A percentile compares a stretch with the other conserved stretches of the same genome.
Conservation (phyloP, 2,329 filamentous ascomycete species). For the Arthrobotrys musiformis region DNA sequence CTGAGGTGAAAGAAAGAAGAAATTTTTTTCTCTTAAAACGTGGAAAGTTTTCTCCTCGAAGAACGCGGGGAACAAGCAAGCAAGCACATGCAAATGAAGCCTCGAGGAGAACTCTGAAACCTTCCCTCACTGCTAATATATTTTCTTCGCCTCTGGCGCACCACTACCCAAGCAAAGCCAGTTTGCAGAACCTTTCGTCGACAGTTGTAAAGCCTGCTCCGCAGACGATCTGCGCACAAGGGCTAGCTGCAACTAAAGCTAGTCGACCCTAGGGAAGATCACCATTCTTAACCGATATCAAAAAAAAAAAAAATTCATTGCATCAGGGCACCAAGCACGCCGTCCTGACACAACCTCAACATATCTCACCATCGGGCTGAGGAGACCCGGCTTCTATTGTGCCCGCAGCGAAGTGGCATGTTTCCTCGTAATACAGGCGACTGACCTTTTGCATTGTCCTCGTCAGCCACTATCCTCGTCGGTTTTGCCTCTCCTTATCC, state of each 20-base stretch:
- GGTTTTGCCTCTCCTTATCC: constrained; percentile 29
- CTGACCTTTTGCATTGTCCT: constrained; percentile 21
- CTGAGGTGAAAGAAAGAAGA: constrained; percentile 35
- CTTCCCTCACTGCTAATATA: constrained; percentile 12
- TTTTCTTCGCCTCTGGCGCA: constrained; percentile 10
- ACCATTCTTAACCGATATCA: constrained; percentile 35
- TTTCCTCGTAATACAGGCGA: constrained; percentile 23
- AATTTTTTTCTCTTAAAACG: constrained; percentile 10
- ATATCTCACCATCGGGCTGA: constrained; percentile 7
- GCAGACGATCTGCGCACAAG: constrained; percentile 37
- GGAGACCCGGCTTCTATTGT: constrained; percentile 8
- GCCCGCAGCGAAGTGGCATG: constrained; percentile 17
- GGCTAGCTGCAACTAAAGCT: constrained; percentile 9
- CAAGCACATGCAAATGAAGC: constrained; percentile 51
- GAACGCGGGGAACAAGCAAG: constrained; percentile 40
- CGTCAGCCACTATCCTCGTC: constrained; percentile 26
- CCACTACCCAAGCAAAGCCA: not conserved
- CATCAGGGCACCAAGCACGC: constrained; percentile 7
- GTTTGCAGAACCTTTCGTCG: constrained; percentile 1
- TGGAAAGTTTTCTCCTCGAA: constrained; percentile 22
- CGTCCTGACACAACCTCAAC: constrained; percentile 20
- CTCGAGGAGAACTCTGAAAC: constrained; percentile 10
- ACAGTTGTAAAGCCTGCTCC: constrained; percentile 2
- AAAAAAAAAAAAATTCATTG: constrained; percentile 33
- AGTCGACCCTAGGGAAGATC: constrained; percentile 38